Conservation (phyloP, 2,329 filamentous ascomycete genomes). For the Zymoseptoria ardabiliae region DNA sequence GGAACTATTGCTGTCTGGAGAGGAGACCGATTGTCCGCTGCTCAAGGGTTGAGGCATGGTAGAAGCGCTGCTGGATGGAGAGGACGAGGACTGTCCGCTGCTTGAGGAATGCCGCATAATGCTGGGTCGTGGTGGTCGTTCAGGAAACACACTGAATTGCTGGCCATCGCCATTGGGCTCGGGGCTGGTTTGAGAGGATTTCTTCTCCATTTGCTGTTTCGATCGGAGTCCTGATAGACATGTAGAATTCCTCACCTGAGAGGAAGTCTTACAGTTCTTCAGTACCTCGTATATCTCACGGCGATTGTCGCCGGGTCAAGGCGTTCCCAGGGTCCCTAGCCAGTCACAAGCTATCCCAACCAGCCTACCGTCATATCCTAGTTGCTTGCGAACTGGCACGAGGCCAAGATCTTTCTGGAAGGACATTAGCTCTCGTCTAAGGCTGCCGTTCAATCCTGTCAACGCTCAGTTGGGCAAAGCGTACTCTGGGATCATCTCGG, state of each 20-base stretch:
- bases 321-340: neutral
- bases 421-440: neutral
- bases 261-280: neutral
- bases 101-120: neutral
- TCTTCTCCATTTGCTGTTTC: neutral
- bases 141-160: neutral
- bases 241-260: neutral
- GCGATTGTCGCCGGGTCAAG: neutral
- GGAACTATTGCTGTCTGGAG: neutral
- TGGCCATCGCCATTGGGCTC: neutral
- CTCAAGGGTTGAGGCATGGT: neutral
- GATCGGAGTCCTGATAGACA: neutral
- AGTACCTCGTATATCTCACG: neutral
- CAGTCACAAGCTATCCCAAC: neutral
- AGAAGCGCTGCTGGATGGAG: neutral
- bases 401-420: neutral
- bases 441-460: neutral
- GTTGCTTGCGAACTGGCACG: neutral
- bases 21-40: neutral
- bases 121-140: neutral
- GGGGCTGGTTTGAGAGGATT: neutral
- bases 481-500: neutral
- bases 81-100: neutral
- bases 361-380: neutral
- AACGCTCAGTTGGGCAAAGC: neutral